Evolutionary conservation across 2,329 filamentous ascomycete genomes (phyloP).

Genomic region (Exophiala bonariae): DNA sequence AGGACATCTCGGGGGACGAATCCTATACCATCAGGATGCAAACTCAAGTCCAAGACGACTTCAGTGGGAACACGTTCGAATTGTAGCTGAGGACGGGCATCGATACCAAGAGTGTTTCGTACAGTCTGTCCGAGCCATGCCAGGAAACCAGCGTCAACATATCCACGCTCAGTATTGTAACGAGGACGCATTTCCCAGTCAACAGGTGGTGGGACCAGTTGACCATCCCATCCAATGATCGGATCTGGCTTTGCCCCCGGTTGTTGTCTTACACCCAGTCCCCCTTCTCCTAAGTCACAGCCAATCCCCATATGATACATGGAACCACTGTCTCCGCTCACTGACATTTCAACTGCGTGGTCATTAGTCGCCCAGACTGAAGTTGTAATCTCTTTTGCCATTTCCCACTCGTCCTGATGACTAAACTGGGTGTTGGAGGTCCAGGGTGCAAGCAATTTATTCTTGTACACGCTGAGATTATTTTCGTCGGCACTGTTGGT

Average conservation of each 20-base stretch:
- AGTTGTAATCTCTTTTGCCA: conserved; percentile 12
- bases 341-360: conserved; percentile 22
- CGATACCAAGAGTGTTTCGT: conserved; percentile 5
- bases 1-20: conserved; percentile 16
- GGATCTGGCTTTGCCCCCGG: conserved; percentile 4
- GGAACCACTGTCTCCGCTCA: too few species aligned
- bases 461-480: too few species aligned
- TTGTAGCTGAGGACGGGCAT: conserved; percentile 2
- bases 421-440: not conserved
- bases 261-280: conserved; percentile 8
- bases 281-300: conserved; percentile 16
- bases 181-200: conserved; percentile 46
- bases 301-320: conserved; percentile 2
- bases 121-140: conserved; percentile 29
- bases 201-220: conserved; percentile 46
- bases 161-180: conserved; percentile 28
- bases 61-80: conserved; percentile 13
- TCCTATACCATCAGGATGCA: conserved; percentile 25
- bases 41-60: conserved; percentile 15
- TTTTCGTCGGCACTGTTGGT: too few species aligned
- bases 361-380: conserved; percentile 12
- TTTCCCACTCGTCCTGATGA: conserved; percentile 11
- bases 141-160: conserved; percentile 31
- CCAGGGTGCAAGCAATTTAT: too few species aligned
- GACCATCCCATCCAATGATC: conserved; percentile 44